Base-by-base conservation (phyloP, 768 basidiomycete species). In the Mycena rosella region DNA sequence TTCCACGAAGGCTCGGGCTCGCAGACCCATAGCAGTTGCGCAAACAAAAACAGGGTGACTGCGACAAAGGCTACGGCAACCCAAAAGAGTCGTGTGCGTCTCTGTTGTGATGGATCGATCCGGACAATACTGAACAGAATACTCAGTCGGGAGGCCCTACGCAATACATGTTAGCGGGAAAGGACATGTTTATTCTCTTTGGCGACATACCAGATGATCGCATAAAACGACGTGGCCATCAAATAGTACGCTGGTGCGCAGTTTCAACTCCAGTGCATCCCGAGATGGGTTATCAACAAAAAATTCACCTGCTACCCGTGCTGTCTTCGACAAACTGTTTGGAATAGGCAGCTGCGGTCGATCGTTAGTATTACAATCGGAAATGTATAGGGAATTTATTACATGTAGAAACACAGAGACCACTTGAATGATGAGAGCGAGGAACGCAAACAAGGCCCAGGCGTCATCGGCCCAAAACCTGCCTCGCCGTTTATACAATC, bases 121-220 rank as follows among this genome's bases (percentile, higher is more conserved):
- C 87, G 85, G 58, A 87, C 83, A 65, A 88, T 80, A 8, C 86
- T 87, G 75, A 85, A 86, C 9, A 88, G 75, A 48, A 87, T 87
- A 27, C 86, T 83, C n/a, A 86, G 76, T 22, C 87, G 82, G 3
- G 87, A 78, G 40, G 77, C 80, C 84, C 85, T 85, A 56, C 48
- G 14, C 26, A 26, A 20, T 14, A 20, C 11, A 26, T n/a, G 22
- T 34, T n/a, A 26, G n/a, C 38, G 42, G 32, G 17, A 17, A 27
- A 27, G n/a, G 20, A 24, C 13, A 22, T 48, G 14, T n/a, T n/a
- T n/a, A n/a, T n/a, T n/a, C n/a, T n/a, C n/a, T n/a, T n/a, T n/a
- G 5, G 27, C 30, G 54, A 54, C 75, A 18, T 47, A 82, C 83
- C 82, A 84, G 47, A 83, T 77, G 20, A 80, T 76, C n/a, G 73